Conservation (phyloP, 2,329 filamentous ascomycete species). For the Nemania sp. region DNA sequence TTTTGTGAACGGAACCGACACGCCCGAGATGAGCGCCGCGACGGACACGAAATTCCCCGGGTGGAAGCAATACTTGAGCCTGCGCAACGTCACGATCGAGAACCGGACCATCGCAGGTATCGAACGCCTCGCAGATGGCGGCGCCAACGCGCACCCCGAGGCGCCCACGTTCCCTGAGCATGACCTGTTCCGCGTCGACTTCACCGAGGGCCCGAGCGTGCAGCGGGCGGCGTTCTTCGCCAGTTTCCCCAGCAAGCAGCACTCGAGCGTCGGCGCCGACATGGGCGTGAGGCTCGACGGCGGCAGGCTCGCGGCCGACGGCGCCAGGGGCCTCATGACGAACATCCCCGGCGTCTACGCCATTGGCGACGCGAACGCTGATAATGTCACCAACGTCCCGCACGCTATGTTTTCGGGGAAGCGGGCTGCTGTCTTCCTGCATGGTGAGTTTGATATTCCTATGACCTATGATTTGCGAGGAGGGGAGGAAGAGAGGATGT, state of each 20-base stretch:
- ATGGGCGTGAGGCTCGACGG: slow-evolving; percentile 53
- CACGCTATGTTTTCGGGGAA: slow-evolving; percentile 66
- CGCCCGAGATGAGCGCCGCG: slow-evolving; percentile 45
- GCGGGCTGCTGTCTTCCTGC: slow-evolving; percentile 59
- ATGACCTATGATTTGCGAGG: background rate
- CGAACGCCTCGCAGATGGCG: slow-evolving; percentile 50
- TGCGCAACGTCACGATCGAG: slow-evolving; percentile 58
- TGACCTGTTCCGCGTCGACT: slow-evolving; percentile 60
- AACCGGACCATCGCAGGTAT: slow-evolving; percentile 59
- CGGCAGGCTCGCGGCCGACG: slow-evolving; percentile 50
- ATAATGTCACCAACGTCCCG: slow-evolving; percentile 63
- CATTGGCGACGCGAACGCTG: slow-evolving; percentile 63
- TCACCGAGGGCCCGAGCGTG: slow-evolving; percentile 48
- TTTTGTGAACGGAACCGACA: slow-evolving; percentile 65
- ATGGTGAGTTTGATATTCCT: slow-evolving; percentile 49
- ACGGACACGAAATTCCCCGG: slow-evolving; percentile 48
- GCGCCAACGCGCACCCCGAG: slow-evolving; percentile 44
- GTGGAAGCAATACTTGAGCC: slow-evolving; percentile 55
- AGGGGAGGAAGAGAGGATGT: background rate
- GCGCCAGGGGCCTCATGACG: slow-evolving; percentile 51
- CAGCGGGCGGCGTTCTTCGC: slow-evolving; percentile 57
- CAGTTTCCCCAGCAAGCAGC: slow-evolving; percentile 53
- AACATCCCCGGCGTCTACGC: slow-evolving; percentile 60
- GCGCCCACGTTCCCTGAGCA: slow-evolving; percentile 52
- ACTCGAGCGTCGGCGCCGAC: slow-evolving; percentile 51